Percentiles rank a stretch among this genome's conserved stretches.
phyloP scores from a whole-genome alignment of 139 green algal genomes.

The Micromonas commoda region DNA sequence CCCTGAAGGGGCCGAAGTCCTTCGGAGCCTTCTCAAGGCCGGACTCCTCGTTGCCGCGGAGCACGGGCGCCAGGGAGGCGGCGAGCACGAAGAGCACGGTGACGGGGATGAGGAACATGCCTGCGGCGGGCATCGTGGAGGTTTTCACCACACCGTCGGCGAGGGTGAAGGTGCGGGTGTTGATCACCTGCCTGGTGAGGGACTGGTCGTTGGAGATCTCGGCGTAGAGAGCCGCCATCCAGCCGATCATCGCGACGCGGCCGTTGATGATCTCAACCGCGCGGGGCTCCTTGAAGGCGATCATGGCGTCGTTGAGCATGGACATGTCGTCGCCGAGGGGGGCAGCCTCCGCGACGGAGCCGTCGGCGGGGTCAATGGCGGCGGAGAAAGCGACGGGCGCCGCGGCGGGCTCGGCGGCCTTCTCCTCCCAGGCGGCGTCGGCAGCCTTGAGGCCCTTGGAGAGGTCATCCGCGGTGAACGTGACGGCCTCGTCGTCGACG shows the following conservation, averaged over 20 bases:
- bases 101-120: not conserved
- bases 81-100: not conserved
- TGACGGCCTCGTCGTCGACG: too few relatives aligned
- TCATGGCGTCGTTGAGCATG: slow-evolving; percentile 8
- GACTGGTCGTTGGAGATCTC: slow-evolving; percentile 13
- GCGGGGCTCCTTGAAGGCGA: slow-evolving; percentile 6
- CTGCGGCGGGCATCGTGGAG: not conserved
- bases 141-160: slow-evolving; percentile 11
- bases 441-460: too few relatives aligned
- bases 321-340: slow-evolving; percentile 24
- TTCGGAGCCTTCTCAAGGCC: slow-evolving; percentile 1
- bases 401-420: not conserved
- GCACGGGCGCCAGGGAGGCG: slow-evolving; percentile 13
- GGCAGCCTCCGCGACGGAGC: slow-evolving; percentile 23
- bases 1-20: slow-evolving; percentile 43
- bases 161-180: slow-evolving; percentile 21
- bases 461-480: too few relatives aligned
- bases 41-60: not conserved
- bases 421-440: not conserved
- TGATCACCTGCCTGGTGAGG: slow-evolving; percentile 4
- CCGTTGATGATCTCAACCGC: slow-evolving; percentile 28
- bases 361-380: slow-evolving; percentile 10
- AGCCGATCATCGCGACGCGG: slow-evolving; percentile 16
- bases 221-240: slow-evolving; percentile 3
- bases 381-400: not conserved